These are phyloP conservation scores for Physaria fendleri DNA, from an alignment of 345 rosid species.

Conservation along the genomic window DNA sequence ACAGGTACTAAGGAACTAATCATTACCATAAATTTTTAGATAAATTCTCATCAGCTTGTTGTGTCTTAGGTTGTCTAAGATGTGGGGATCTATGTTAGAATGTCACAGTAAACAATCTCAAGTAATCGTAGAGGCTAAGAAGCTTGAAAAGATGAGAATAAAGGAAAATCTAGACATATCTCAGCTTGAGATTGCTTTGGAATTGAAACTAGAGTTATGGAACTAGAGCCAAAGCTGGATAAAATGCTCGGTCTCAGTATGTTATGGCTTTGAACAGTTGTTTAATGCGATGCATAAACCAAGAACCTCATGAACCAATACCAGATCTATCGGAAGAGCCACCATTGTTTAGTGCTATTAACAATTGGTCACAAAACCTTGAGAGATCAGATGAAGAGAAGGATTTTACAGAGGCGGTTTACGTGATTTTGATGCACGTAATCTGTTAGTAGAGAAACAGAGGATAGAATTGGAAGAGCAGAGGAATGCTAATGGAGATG, in stretches of 20 bases:
- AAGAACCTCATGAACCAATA: conserved; percentile 43
- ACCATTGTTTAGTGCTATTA: conserved; percentile 35
- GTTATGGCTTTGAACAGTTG: conserved; percentile 60
- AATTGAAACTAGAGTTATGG: conserved; percentile 48
- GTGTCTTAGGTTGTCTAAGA: conserved; percentile 40
- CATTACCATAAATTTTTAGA: background rate
- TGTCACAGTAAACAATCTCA: conserved; percentile 43
- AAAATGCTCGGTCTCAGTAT: conserved; percentile 42
- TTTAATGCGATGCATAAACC: conserved; percentile 45
- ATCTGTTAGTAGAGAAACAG: conserved; percentile 32
- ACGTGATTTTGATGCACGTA: conserved; percentile 19
- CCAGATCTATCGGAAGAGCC: conserved; percentile 47
- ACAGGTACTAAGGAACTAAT: conserved; percentile 34
- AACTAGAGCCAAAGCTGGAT: conserved; percentile 55
- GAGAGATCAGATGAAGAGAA: conserved; percentile 31
- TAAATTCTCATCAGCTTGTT: background rate
- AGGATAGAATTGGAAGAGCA: conserved; percentile 14
- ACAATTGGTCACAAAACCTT: conserved; percentile 46
- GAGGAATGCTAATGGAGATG: conserved; percentile 12
- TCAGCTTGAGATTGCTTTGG: conserved; percentile 48
- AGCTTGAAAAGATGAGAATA: conserved; percentile 31
- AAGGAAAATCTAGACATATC: conserved; percentile 30
- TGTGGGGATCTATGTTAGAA: conserved; percentile 69
- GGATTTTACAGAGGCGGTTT: conserved; percentile 36
- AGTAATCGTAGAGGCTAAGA: conserved; percentile 38